Base-by-base conservation (phyloP, 1,284 basidiomycete genomes). In the Stereum hirsutum region DNA sequence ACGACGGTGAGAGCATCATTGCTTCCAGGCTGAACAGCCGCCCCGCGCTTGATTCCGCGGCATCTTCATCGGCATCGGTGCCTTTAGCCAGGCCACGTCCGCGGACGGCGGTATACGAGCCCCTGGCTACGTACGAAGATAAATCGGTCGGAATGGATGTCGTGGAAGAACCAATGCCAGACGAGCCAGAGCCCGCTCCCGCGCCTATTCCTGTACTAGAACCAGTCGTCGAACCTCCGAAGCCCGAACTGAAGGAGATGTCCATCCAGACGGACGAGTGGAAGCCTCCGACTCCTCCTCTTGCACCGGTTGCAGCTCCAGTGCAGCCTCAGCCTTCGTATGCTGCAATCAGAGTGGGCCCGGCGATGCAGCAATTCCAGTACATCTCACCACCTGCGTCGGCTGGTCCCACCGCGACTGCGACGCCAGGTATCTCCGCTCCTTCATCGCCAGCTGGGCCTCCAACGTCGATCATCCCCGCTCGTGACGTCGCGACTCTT, bases 201-300 rank as follows among this genome's bases (percentile, higher is more conserved):
- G 28, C 17, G 8, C 46, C 46, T 6, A 48, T 43, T 32, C 43
- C 47, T 23, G 41, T 42, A 23, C 51, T 51, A 5, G 44, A 38
- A 10, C 48, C 51, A 5, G 43, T 42, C 7, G 49, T 54, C 12
- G 55, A 54, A 39, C 54, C 38, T 17, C 72, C 73, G 5, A 81
- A 78, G 56, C 73, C 77, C 0, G 78, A 82, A 49, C 59, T 75
- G 26, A 78, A 69, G 55, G 86, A 89, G 50, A 82, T 78, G 46
- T 82, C 78, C 1, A 76, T 80, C 24, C 87, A 90, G 62, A 90
- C 87, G 2, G 88, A 90, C 46, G 70, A 71, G 37, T 81, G 78
- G 73, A 62, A 57, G n/a, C 72, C 75, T 15, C 58, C 65, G 12
- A 58, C 64, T 1, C 62, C 66, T 15, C 53, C 63, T 14, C 50